These are phyloP conservation scores for Pseudocercospora cruenta DNA, from an alignment of 2,329 filamentous ascomycete species.

Conservation along the genomic window DNA sequence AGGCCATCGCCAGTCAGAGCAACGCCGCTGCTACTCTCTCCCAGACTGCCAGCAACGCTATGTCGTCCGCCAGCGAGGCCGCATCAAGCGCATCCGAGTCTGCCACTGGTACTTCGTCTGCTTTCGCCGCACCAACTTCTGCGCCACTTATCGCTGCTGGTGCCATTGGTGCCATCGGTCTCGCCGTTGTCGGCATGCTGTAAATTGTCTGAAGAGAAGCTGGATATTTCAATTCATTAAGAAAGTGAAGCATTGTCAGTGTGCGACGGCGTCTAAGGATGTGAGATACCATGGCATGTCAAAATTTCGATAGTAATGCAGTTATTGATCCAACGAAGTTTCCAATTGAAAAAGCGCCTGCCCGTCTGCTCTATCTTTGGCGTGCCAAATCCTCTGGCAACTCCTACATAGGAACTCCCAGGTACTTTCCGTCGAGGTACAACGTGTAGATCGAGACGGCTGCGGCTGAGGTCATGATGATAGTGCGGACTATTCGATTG, in stretches of 20 bases:
- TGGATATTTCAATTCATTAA: not conserved
- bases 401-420: not conserved
- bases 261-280: not conserved
- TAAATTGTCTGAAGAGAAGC: slow-evolving; percentile 3
- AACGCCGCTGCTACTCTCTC: slow-evolving; percentile 17
- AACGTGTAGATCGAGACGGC: slow-evolving; percentile 18
- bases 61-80: slow-evolving; percentile 1
- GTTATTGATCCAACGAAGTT: slow-evolving; percentile 11
- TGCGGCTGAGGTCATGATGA: slow-evolving; percentile 30
- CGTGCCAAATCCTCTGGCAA: not conserved
- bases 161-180: slow-evolving; percentile 27
- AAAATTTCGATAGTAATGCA: slow-evolving; percentile 11
- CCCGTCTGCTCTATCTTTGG: not conserved
- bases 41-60: not conserved
- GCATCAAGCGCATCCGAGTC: slow-evolving; percentile 10
- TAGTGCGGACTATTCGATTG: slow-evolving; percentile 25
- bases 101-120: slow-evolving; percentile 11
- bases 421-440: slow-evolving; percentile 21
- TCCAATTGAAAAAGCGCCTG: not conserved
- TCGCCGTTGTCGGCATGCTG: slow-evolving; percentile 23
- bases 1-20: slow-evolving; percentile 5
- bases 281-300: slow-evolving; percentile 4
- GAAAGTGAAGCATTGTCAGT: slow-evolving; percentile 2
- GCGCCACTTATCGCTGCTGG: slow-evolving; percentile 25
- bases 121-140: slow-evolving; percentile 19